Base-by-base conservation (phyloP, 495 filamentous ascomycete species). In the Daldinia childiae region DNA sequence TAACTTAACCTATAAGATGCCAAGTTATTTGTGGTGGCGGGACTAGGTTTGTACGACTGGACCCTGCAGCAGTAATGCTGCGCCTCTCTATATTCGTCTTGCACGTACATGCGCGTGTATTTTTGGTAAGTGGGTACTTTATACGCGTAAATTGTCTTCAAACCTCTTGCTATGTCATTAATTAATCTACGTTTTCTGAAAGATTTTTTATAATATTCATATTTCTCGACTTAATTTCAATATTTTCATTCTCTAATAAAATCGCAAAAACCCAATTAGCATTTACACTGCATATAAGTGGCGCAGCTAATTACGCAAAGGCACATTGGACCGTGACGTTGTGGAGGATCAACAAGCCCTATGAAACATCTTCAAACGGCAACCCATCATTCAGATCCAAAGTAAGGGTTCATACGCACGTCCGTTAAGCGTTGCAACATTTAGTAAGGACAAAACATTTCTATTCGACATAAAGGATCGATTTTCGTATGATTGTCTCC, bases 1-100 rank as follows among this genome's bases (percentile, higher is more conserved):
- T 55, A 41, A 62, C 36, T 27, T 65, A 58, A 32, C 71, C 65
- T 67, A 36, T 68, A 52, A 70, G 68, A 26, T 17, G 56, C 55
- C 64, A 34, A 75, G 73, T 74, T 70, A 71, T 66, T 76, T 74
- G 69, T 55, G 63, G 65, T 69, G 69, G 66, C 64, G 68, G 70
- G 66, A 27, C 60, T 14, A 26, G 48, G 58, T 54, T 61, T 17
- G 24, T 57, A 15, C 39, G 12, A 58, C 50, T n/a, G 51, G 63
- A 56, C 62, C 51, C 55, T 62, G 55, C 24, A 43, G 3, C 34
- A 39, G 6, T 36, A 39, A 27, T 61, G n/a, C 71, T 66, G 64
- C 65, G 65, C 69, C 69, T 57, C 55, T 51, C 48, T 45, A 58
- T 48, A 65, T 62, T 59, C 45, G 30, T 68, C 41, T 62, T 64